Conservation (phyloP, 2,329 filamentous ascomycete genomes). For the Plenodomus lindquistii region DNA sequence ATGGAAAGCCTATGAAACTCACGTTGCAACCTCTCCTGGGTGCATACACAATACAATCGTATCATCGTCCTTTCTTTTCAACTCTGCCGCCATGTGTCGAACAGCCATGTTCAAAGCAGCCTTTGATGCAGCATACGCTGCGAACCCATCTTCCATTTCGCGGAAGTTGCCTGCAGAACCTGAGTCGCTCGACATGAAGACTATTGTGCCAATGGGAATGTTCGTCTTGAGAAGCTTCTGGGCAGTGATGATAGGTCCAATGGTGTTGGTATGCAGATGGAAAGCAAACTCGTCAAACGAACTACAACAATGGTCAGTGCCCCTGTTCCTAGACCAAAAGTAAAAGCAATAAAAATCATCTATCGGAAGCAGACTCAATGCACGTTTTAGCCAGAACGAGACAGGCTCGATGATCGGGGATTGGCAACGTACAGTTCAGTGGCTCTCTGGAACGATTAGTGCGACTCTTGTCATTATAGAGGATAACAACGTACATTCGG, state of each 20-base stretch:
- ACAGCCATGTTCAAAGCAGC: constrained; percentile 61
- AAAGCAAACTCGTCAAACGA: constrained; percentile 58
- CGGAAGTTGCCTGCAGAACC: constrained; percentile 57
- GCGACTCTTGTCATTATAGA: constrained; percentile 15
- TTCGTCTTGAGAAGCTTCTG: constrained; percentile 55
- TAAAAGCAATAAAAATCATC: background rate
- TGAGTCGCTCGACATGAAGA: constrained; percentile 62
- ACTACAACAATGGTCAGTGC: constrained; percentile 30
- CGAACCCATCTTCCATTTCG: constrained; percentile 62
- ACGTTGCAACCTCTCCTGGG: constrained; percentile 60
- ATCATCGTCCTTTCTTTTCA: constrained; percentile 54
- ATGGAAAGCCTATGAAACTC: no score
- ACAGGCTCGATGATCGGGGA: constrained; percentile 20
- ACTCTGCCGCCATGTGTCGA: constrained; percentile 59
- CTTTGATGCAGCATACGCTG: constrained; percentile 61
- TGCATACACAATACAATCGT: constrained; percentile 60
- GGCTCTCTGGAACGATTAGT: constrained; percentile 50
- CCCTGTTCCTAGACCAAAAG: background rate
- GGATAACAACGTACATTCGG: constrained; percentile 54
- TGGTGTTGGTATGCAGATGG: constrained; percentile 62
- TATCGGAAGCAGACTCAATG: constrained; percentile 3
- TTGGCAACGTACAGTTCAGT: constrained; percentile 52
- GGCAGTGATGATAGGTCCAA: constrained; percentile 62
- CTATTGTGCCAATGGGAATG: constrained; percentile 54
- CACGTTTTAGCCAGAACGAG: constrained; percentile 25